phyloP scores from a whole-genome alignment of 345 rosid genomes.

The Camelina sativa region DNA sequence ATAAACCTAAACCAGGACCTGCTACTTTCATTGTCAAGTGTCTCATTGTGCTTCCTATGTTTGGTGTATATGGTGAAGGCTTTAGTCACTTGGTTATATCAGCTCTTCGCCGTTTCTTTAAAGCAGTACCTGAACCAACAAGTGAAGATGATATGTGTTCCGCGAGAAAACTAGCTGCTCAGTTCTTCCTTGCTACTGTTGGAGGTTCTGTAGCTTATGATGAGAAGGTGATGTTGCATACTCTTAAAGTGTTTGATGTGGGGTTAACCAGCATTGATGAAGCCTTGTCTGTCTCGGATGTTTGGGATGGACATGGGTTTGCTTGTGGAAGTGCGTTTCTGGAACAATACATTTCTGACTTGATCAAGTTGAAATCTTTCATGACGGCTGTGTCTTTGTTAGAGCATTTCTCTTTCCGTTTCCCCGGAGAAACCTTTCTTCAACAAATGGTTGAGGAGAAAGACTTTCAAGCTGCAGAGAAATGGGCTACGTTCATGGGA shows the following conservation, averaged over 20 bases:
- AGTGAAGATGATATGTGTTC: constrained; percentile 46
- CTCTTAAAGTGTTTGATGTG: constrained; percentile 66
- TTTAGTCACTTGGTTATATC: constrained; percentile 91
- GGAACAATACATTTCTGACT: constrained; percentile 61
- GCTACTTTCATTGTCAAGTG: constrained; percentile 68
- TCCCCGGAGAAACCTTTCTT: constrained; percentile 76
- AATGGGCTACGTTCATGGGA: constrained; percentile 95
- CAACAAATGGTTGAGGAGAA: constrained; percentile 72
- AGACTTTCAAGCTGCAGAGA: constrained; percentile 84
- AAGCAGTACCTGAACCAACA: constrained; percentile 39
- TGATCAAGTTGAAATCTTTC: constrained; percentile 66
- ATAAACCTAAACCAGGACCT: constrained; percentile 80
- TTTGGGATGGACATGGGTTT: constrained; percentile 40
- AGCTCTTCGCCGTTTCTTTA: constrained; percentile 69
- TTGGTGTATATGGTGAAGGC: constrained; percentile 72
- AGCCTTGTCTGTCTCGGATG: constrained; percentile 47
- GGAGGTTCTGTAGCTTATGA: constrained; percentile 61
- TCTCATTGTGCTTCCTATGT: constrained; percentile 71
- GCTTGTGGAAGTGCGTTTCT: constrained; percentile 51
- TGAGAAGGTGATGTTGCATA: constrained; percentile 62
- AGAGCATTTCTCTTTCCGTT: constrained; percentile 79
- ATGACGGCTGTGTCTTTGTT: constrained; percentile 76
- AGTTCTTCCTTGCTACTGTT: constrained; percentile 58
- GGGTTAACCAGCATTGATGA: constrained; percentile 59
- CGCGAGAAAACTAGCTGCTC: constrained; percentile 69